Evolutionary conservation across 257 asterid genomes (phyloP).

Genomic region (Rehmannia glutinosa): DNA sequence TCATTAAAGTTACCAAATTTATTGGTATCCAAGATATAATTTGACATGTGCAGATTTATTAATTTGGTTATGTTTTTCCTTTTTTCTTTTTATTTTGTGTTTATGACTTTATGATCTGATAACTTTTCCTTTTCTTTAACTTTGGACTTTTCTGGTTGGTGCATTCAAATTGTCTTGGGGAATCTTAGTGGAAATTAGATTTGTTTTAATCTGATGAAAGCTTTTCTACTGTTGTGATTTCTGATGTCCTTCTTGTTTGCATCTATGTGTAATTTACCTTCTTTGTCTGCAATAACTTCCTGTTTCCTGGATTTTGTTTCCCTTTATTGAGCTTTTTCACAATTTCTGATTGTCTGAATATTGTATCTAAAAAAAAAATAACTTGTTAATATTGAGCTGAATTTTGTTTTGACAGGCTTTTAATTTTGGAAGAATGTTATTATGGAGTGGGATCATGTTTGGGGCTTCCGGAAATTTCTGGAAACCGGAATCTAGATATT

Average conservation of each 20-base stretch:
- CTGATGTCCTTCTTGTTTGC: slow-evolving; percentile 41
- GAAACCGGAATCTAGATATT: slow-evolving; percentile 22
- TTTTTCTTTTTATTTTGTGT: neutral
- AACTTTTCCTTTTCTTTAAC: slow-evolving; percentile 25
- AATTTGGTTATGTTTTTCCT: slow-evolving; percentile 25
- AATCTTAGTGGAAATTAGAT: slow-evolving; percentile 33
- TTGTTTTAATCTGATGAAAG: slow-evolving; percentile 19
- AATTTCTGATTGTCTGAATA: slow-evolving; percentile 10
- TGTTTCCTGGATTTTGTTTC: slow-evolving; percentile 26
- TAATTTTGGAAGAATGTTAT: slow-evolving; percentile 79
- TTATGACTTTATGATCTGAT: slow-evolving; percentile 24
- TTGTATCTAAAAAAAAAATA: neutral
- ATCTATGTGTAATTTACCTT: slow-evolving; percentile 27
- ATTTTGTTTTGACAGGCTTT: slow-evolving; percentile 42
- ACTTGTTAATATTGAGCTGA: neutral
- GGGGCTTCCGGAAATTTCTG: slow-evolving; percentile 25
- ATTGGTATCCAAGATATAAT: slow-evolving; percentile 18
- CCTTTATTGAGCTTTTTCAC: slow-evolving; percentile 8
- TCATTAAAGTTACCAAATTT: slow-evolving; percentile 14
- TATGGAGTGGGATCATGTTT: slow-evolving; percentile 29
- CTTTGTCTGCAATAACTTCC: slow-evolving; percentile 22
- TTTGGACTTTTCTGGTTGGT: slow-evolving; percentile 58
- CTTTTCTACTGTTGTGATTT: slow-evolving; percentile 34
- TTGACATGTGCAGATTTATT: slow-evolving; percentile 34
- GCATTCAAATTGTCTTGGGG: slow-evolving; percentile 47